Conservation (phyloP, 2,329 filamentous ascomycete species). For the Calonectria henricotiae region DNA sequence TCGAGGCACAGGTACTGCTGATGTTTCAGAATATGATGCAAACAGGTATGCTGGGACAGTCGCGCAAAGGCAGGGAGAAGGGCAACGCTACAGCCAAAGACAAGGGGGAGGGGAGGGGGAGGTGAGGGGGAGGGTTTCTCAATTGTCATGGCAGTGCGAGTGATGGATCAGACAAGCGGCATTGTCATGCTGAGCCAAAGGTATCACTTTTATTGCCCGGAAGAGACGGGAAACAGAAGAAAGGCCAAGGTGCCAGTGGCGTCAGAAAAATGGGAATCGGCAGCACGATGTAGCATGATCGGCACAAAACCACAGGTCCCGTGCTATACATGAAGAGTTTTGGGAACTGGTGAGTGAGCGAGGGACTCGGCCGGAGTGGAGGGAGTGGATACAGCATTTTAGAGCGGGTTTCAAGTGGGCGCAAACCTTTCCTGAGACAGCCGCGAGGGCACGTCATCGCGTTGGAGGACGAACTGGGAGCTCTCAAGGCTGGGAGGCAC, state of each 20-base stretch:
- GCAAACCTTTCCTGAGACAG: constrained; percentile 9
- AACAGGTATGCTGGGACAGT: too few species aligned
- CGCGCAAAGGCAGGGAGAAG: background rate
- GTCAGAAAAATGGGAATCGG: constrained; percentile 3
- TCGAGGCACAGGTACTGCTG: background rate
- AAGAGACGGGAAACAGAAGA: background rate
- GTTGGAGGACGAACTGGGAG: background rate
- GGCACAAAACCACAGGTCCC: background rate
- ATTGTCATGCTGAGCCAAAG: background rate
- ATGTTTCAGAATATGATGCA: background rate
- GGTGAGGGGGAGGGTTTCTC: background rate
- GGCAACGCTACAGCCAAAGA: background rate
- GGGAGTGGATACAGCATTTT: constrained; percentile 11
- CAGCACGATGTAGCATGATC: background rate
- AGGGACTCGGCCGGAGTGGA: background rate
- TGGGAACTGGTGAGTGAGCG: background rate
- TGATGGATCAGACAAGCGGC: background rate
- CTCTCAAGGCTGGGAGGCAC: background rate
- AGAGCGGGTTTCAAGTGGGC: constrained; percentile 21
- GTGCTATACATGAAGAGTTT: background rate
- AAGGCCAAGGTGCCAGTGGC: background rate
- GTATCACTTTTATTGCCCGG: background rate
- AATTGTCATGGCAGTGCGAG: background rate
- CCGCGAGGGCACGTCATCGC: background rate
- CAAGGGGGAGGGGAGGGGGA: background rate